phyloP scores from a whole-genome alignment of 768 basidiomycete genomes.

The Podaxis carcinomalis region DNA sequence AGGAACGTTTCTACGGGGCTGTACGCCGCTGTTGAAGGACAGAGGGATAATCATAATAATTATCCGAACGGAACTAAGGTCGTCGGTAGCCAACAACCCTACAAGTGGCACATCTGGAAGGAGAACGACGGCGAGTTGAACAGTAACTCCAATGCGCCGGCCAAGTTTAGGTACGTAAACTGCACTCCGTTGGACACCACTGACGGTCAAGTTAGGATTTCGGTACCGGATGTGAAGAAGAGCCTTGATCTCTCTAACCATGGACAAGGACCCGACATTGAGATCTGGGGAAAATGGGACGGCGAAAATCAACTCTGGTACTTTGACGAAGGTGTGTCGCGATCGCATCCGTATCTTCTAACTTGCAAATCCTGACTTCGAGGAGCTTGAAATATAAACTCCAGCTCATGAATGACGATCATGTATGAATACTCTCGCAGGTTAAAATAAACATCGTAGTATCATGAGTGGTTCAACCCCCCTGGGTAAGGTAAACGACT shows the following conservation, averaged over 20 bases:
- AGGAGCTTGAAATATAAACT: not conserved
- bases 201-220: constrained; percentile 27
- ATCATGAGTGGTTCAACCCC: too few relatives aligned
- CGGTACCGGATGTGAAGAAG: constrained; percentile 27
- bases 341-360: not conserved
- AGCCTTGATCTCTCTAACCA: constrained; percentile 39
- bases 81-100: constrained; percentile 21
- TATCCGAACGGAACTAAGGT: constrained; percentile 25
- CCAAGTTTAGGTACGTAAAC: constrained; percentile 22
- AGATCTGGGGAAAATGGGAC: constrained; percentile 37
- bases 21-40: constrained; percentile 25
- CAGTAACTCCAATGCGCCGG: not conserved
- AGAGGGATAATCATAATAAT: constrained; percentile 4
- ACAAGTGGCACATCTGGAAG: constrained; percentile 37
- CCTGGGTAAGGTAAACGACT: not conserved
- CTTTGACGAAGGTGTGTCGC: constrained; percentile 17
- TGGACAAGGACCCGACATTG: constrained; percentile 37
- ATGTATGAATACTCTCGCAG: too few relatives aligned
- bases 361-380: not conserved
- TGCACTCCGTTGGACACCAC: not conserved
- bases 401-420: too few relatives aligned
- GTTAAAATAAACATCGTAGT: too few relatives aligned
- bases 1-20: constrained; percentile 26
- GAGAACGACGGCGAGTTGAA: constrained; percentile 15
- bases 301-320: constrained; percentile 35